A percentile compares a stretch with the other conserved stretches of the same genome.
Conservation (phyloP, 441 rosid genomes). For the Erysimum pusillum region DNA sequence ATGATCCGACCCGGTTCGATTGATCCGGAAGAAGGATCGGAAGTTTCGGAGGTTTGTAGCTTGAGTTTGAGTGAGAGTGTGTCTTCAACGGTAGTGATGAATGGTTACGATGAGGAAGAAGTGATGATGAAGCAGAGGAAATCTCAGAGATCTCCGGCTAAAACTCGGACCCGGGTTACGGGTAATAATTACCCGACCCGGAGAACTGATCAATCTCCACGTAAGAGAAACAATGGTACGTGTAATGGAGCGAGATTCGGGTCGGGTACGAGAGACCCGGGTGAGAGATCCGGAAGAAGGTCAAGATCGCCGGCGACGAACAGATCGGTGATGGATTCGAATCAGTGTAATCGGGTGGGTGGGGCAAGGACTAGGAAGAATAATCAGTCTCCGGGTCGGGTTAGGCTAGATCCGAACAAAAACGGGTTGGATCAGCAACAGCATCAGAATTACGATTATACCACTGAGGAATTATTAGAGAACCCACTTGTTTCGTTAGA, state of each 20-base stretch:
- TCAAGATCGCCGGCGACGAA: conserved; percentile 75
- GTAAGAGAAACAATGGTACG: conserved; percentile 47
- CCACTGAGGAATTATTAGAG: conserved; percentile 68
- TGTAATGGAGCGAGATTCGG: conserved; percentile 51
- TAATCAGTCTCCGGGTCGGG: conserved; percentile 73
- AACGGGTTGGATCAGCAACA: conserved; percentile 35
- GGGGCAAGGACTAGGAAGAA: conserved; percentile 56
- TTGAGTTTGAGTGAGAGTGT: conserved; percentile 71
- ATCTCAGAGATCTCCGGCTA: conserved; percentile 61
- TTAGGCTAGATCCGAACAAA: conserved; percentile 46
- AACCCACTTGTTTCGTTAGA: conserved; percentile 85
- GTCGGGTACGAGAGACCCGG: conserved; percentile 57
- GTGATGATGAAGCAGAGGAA: conserved; percentile 47
- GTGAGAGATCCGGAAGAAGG: conserved; percentile 74
- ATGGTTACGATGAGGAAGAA: conserved; percentile 51
- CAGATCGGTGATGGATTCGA: conserved; percentile 55
- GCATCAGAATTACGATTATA: conserved; percentile 19
- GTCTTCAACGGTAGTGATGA: conserved; percentile 54
- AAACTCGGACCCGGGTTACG: conserved; percentile 48
- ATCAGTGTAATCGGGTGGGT: conserved; percentile 51
- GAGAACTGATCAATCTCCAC: conserved; percentile 63
- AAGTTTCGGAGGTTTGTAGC: conserved; percentile 74
- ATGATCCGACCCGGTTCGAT: conserved; percentile 24
- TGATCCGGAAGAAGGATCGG: conserved; percentile 51
- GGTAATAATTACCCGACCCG: conserved; percentile 62